Conservation (phyloP, 495 filamentous ascomycete species). For the Aspergillus steynii region DNA sequence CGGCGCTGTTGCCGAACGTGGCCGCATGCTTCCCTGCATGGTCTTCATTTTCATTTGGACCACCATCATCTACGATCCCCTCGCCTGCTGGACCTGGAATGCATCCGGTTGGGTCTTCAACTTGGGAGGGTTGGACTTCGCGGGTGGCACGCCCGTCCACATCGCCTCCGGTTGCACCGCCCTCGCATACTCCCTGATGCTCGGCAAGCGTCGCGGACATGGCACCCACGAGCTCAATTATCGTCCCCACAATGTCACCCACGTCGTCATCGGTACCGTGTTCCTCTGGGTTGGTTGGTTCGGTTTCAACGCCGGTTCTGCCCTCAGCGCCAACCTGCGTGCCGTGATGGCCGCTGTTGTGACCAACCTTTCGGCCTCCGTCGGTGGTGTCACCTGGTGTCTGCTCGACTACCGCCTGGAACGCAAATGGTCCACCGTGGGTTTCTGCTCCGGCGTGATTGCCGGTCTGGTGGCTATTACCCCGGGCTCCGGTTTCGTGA, state of each 20-base stretch:
- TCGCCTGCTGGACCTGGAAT: slow-evolving; percentile 99
- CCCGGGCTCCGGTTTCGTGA: slow-evolving; percentile 88
- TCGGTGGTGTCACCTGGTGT: slow-evolving; percentile 94
- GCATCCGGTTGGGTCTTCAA: slow-evolving; percentile 76
- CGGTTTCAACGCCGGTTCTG: slow-evolving; percentile 95
- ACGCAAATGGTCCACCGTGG: slow-evolving; percentile 94
- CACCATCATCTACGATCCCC: slow-evolving; percentile 91
- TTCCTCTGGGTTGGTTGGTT: slow-evolving; percentile 99
- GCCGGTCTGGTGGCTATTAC: slow-evolving; percentile 93
- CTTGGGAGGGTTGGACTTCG: slow-evolving; percentile 91
- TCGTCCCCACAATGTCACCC: slow-evolving; percentile 96
- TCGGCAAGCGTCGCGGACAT: slow-evolving; percentile 82
- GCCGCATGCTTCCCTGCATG: slow-evolving; percentile 89
- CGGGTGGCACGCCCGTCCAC: slow-evolving; percentile 94
- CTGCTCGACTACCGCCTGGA: slow-evolving; percentile 92
- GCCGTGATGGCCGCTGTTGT: slow-evolving; percentile 62
- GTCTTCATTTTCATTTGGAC: slow-evolving; percentile 98
- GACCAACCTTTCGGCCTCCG: slow-evolving; percentile 55
- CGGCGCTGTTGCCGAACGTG: slow-evolving; percentile 89
- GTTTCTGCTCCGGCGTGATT: slow-evolving; percentile 93
- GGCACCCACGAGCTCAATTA: slow-evolving; percentile 90
- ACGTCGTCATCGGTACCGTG: slow-evolving; percentile 94
- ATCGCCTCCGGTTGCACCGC: slow-evolving; percentile 89
- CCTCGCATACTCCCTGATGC: slow-evolving; percentile 81
- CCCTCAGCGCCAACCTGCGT: slow-evolving; percentile 85